Evolutionary conservation across 2,329 filamentous ascomycete genomes (phyloP).

Genomic region (Xylaria sp.): DNA sequence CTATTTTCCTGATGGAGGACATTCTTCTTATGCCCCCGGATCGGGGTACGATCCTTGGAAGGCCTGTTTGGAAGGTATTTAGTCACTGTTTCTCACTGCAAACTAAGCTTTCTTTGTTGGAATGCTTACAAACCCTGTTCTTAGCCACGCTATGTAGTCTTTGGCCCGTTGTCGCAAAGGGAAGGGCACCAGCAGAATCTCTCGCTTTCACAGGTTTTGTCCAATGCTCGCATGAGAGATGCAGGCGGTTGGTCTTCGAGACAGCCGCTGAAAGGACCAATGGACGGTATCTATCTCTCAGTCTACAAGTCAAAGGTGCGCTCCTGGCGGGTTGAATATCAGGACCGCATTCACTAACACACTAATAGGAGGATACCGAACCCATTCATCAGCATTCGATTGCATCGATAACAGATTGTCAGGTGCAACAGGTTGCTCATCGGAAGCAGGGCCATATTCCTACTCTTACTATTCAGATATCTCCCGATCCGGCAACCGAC

Average conservation of each 20-base stretch:
- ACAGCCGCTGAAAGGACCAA: conserved; percentile 48
- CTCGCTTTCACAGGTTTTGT: conserved; percentile 54
- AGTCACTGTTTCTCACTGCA: conserved; percentile 25
- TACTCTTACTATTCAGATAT: conserved; percentile 68
- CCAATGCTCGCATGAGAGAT: conserved; percentile 54
- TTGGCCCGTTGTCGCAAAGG: conserved; percentile 57
- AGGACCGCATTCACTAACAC: conserved; percentile 35
- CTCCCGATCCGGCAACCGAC: conserved; percentile 62
- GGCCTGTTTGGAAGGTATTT: conserved; percentile 63
- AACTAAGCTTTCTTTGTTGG: background rate
- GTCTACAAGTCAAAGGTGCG: conserved; percentile 68
- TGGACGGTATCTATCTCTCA: conserved; percentile 61
- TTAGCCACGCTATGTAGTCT: conserved; percentile 69
- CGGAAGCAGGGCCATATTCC: conserved; percentile 71
- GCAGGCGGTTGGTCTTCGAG: conserved; percentile 53
- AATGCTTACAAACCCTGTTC: conserved; percentile 38
- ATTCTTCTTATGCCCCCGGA: conserved; percentile 62
- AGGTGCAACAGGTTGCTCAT: conserved; percentile 68
- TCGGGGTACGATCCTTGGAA: conserved; percentile 62
- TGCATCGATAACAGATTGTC: conserved; percentile 64
- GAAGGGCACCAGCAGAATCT: conserved; percentile 52
- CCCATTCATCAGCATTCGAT: conserved; percentile 65
- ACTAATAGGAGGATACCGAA: conserved; percentile 62
- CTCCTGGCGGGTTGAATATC: conserved; percentile 20
- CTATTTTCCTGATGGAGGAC: conserved; percentile 58